phyloP scores from a whole-genome alignment of 73 alveolate genomes.

The Strombidium stylifer region DNA sequence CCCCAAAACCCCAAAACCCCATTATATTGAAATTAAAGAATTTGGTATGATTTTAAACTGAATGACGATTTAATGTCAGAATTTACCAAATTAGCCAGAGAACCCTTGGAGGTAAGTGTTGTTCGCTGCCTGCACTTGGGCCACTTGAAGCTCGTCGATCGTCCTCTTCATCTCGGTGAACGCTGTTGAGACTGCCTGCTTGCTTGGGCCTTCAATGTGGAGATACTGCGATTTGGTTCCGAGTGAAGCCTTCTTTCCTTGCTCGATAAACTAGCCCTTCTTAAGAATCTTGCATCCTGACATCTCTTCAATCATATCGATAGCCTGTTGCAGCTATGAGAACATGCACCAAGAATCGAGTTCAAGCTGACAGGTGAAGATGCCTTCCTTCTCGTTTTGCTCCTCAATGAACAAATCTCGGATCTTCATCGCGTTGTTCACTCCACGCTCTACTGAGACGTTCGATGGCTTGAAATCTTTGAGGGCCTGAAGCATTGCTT shows the following conservation, averaged over 20 bases:
- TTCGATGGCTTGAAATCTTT: conserved; percentile 77
- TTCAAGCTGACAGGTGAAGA: conserved; percentile 88
- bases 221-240: conserved; percentile 89
- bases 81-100: conserved; percentile 29
- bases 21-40: neutral
- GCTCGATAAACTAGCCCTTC: conserved; percentile 85
- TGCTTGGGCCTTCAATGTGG: conserved; percentile 87
- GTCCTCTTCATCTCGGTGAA: conserved; percentile 85
- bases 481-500: conserved; percentile 83
- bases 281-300: conserved; percentile 82
- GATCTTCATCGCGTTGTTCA: conserved; percentile 83
- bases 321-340: conserved; percentile 81
- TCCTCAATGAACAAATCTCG: conserved; percentile 86
- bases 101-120: neutral
- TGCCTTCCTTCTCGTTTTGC: conserved; percentile 78
- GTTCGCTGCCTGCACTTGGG: neutral
- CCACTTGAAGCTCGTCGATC: conserved; percentile 73
- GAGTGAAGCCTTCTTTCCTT: conserved; percentile 79
- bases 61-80: neutral
- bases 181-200: conserved; percentile 89
- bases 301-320: conserved; percentile 84
- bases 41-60: neutral
- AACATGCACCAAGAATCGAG: conserved; percentile 95
- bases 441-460: conserved; percentile 82
- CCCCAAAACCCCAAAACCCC: conserved; percentile 23